phyloP scores from a whole-genome alignment of 2,329 filamentous ascomycete genomes.

The Colletotrichum sp. region DNA sequence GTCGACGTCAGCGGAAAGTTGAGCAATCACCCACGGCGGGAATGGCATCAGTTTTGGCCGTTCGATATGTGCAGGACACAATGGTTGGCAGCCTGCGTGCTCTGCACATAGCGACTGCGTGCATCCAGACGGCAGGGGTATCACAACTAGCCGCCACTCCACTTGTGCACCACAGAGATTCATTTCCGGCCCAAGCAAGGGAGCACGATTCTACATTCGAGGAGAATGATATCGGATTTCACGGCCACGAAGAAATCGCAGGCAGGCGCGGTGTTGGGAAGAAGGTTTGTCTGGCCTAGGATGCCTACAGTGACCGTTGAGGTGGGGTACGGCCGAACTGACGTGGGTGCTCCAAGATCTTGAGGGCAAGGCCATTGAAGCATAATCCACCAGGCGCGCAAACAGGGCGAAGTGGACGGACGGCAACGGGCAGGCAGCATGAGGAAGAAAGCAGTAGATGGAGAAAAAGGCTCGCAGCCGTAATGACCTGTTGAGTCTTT shows the following conservation, averaged over 20 bases:
- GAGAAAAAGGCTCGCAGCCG: background rate
- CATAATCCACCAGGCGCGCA: background rate
- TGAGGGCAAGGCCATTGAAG: background rate
- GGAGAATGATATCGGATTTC: background rate
- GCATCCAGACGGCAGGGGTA: background rate
- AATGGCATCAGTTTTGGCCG: background rate
- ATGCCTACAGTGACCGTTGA: background rate
- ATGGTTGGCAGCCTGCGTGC: background rate
- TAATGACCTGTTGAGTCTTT: background rate
- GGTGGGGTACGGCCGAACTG: constrained; percentile 9
- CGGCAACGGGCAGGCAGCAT: background rate
- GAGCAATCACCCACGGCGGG: background rate
- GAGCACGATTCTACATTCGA: background rate
- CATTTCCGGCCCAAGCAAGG: background rate
- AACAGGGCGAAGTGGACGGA: background rate
- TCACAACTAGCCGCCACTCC: background rate
- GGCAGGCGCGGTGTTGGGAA: background rate
- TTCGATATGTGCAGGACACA: background rate
- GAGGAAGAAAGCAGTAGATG: background rate
- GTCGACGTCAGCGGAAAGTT: background rate
- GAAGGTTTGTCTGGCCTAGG: constrained; percentile 7
- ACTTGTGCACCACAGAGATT: background rate
- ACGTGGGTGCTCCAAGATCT: constrained; percentile 7
- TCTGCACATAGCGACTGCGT: background rate
- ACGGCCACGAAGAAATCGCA: background rate